Evolutionary conservation across 768 basidiomycete genomes (phyloP).

Genomic region (Candolleomyces eurysporus): DNA sequence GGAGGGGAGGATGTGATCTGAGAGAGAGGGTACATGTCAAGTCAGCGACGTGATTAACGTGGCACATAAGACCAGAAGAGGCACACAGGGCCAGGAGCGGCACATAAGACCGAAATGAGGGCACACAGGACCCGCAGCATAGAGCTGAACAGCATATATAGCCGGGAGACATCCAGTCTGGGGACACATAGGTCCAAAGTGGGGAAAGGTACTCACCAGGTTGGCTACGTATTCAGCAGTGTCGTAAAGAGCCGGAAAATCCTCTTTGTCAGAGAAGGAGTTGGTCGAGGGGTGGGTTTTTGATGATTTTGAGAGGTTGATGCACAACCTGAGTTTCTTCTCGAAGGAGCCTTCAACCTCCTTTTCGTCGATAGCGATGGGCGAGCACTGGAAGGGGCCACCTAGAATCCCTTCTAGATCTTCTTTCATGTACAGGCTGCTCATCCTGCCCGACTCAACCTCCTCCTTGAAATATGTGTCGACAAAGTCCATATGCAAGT

Average conservation of each 20-base stretch:
- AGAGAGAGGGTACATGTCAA: too few species aligned
- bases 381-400: neutral
- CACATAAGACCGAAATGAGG: too few species aligned
- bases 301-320: too few species aligned
- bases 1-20: too few species aligned
- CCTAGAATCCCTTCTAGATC: neutral
- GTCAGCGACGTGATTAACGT: too few species aligned
- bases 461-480: neutral
- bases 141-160: too few species aligned
- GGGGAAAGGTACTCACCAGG: neutral
- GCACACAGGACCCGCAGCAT: too few species aligned
- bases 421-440: neutral
- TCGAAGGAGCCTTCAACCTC: neutral
- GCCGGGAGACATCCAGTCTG: too few species aligned
- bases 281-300: neutral
- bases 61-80: too few species aligned
- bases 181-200: too few species aligned
- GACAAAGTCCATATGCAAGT: neutral
- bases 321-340: neutral
- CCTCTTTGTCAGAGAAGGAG: neutral
- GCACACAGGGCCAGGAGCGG: too few species aligned
- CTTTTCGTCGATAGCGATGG: neutral
- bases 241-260: neutral
- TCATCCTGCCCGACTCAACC: neutral
- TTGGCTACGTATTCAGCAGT: neutral